A percentile compares a stretch with the other conserved stretches of the same genome.
These are phyloP conservation scores for Torulaspora microellipsoides DNA, from an alignment of 805 yeast species.

Conservation along the genomic window DNA sequence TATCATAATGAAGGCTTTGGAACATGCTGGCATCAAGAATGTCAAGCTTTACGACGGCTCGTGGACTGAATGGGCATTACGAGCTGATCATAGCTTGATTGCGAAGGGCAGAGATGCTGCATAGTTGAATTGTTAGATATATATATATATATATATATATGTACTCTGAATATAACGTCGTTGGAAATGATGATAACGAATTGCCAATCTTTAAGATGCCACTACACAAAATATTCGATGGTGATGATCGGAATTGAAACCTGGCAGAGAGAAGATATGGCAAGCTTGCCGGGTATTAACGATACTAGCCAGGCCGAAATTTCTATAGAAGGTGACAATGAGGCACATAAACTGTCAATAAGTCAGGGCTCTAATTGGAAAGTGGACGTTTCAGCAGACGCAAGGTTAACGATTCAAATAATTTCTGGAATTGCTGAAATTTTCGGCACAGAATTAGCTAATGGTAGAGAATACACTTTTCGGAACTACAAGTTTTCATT, in stretches of 20 bases:
- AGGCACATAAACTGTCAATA: constrained; percentile 18
- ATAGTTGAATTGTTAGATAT: no score
- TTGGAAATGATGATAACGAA: background rate
- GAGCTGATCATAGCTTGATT: constrained; percentile 21
- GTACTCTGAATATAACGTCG: background rate
- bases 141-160: no score
- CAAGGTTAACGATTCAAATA: constrained; percentile 35
- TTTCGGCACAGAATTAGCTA: constrained; percentile 88
- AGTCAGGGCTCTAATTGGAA: constrained; percentile 32
- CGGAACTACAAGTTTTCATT: constrained; percentile 51
- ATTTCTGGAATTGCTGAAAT: constrained; percentile 78
- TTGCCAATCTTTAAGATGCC: no score
- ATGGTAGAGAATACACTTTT: constrained; percentile 57
- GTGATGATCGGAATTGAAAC: no score
- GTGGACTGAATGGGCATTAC: constrained; percentile 51
- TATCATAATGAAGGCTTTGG: constrained; percentile 71
- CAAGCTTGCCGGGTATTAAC: constrained; percentile 20
- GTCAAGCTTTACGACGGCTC: constrained; percentile 77
- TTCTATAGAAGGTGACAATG: constrained; percentile 16
- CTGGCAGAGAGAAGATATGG: constrained; percentile 7
- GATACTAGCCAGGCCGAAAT: constrained; percentile 13
- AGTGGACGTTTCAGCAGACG: constrained; percentile 39
- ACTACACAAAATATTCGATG: no score
- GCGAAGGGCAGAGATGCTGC: constrained; percentile 20
- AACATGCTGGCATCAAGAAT: constrained; percentile 44